phyloP scores from a whole-genome alignment of 192 early-diverging fungal species.

The Coemansia sp. region DNA sequence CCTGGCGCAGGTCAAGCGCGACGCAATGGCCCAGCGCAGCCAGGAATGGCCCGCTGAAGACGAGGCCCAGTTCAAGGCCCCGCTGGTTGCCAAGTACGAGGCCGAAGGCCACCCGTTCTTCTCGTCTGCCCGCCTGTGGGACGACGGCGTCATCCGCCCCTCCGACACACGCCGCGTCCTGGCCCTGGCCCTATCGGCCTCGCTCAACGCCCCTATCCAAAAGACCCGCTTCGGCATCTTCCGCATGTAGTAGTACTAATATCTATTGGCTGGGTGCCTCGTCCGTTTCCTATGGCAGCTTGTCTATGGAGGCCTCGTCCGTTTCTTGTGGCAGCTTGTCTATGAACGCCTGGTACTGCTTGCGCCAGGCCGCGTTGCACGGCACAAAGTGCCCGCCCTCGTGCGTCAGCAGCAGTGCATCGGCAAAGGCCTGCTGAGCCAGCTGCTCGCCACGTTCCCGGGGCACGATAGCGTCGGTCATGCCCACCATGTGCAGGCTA shows the following conservation, averaged over 20 bases:
- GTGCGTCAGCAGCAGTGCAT: constrained; percentile 1
- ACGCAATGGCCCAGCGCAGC: constrained; percentile 72
- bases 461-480: constrained; percentile 13
- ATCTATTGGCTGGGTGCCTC: too few species aligned
- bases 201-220: constrained; percentile 64
- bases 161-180: constrained; percentile 80
- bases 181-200: constrained; percentile 74
- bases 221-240: constrained; percentile 89
- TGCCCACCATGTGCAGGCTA: constrained; percentile 18
- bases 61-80: constrained; percentile 75
- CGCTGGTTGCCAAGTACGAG: constrained; percentile 82
- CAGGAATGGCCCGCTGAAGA: constrained; percentile 70
- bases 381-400: constrained; percentile 36
- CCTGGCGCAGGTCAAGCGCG: constrained; percentile 78
- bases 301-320: constrained; percentile 17
- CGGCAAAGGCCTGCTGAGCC: constrained; percentile 9
- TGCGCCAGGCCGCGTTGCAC: constrained; percentile 22
- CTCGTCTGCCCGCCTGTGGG: constrained; percentile 83
- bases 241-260: constrained; percentile 67
- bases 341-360: constrained; percentile 19
- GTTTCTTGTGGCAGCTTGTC: not conserved
- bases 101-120: constrained; percentile 94
- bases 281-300: not conserved
- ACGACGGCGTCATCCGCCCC: constrained; percentile 93
- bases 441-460: constrained; percentile 18